A percentile compares a stretch with the other conserved stretches of the same genome.
Evolutionary conservation across 2,329 filamentous ascomycete genomes (phyloP).

Genomic region (Parafenestella ontariensis): DNA sequence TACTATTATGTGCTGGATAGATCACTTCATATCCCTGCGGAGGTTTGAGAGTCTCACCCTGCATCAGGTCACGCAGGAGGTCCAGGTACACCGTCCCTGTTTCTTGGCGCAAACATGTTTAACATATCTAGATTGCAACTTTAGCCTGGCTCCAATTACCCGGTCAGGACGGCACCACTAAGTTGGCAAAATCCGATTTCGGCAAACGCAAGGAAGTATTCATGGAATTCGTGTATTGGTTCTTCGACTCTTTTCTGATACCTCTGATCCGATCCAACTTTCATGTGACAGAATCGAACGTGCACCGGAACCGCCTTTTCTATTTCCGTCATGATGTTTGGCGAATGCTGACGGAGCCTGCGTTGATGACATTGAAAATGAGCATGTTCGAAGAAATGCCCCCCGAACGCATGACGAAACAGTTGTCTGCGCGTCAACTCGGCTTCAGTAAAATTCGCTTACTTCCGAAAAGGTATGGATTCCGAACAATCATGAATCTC

Average conservation of each 20-base stretch:
- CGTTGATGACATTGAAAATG: slow-evolving; percentile 69
- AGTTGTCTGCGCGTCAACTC: slow-evolving; percentile 69
- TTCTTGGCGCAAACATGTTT: slow-evolving; percentile 15
- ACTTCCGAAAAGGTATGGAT: slow-evolving; percentile 77
- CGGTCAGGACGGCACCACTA: slow-evolving; percentile 53
- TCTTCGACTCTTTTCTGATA: slow-evolving; percentile 91
- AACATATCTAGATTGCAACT: slow-evolving; percentile 63
- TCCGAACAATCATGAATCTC: slow-evolving; percentile 89
- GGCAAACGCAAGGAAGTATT: slow-evolving; percentile 81
- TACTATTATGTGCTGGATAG: slow-evolving; percentile 70
- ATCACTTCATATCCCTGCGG: slow-evolving; percentile 77
- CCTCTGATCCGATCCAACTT: slow-evolving; percentile 88
- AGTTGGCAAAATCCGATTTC: slow-evolving; percentile 73
- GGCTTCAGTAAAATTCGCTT: slow-evolving; percentile 82
- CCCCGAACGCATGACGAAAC: slow-evolving; percentile 60
- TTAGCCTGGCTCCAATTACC: slow-evolving; percentile 76
- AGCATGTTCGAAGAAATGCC: slow-evolving; percentile 82
- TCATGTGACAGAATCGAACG: slow-evolving; percentile 89
- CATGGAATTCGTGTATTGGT: slow-evolving; percentile 85
- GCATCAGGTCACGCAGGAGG: slow-evolving; percentile 75
- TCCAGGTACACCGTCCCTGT: slow-evolving; percentile 66
- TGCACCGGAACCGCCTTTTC: slow-evolving; percentile 80
- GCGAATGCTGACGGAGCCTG: slow-evolving; percentile 76
- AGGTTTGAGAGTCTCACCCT: slow-evolving; percentile 83
- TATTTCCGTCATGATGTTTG: slow-evolving; percentile 96